Conservation (phyloP, 129 eudicot genomes). For the Oenanthe sinensis region DNA sequence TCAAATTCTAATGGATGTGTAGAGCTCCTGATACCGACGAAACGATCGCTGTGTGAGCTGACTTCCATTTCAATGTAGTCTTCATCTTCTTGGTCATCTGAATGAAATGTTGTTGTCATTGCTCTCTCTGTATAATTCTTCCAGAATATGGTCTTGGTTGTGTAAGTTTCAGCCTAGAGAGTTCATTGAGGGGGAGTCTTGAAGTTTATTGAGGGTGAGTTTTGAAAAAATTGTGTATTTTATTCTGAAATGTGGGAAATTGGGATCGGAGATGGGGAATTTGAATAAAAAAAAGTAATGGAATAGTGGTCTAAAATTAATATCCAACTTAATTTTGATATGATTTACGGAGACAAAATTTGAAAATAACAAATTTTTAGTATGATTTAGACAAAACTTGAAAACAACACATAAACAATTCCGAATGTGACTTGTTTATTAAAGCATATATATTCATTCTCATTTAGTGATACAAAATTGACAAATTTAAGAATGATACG, state of each 20-base stretch:
- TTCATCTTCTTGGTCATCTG: constrained; percentile 41
- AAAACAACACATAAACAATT: too few relatives aligned
- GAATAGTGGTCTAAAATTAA: neutral
- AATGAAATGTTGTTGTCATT: constrained; percentile 16
- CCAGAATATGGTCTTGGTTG: constrained; percentile 3
- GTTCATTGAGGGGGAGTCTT: constrained; percentile 16
- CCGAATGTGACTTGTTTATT: neutral
- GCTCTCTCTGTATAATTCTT: constrained; percentile 9
- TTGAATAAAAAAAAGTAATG: neutral
- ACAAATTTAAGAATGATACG: neutral
- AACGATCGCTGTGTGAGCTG: constrained; percentile 22
- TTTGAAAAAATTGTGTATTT: neutral
- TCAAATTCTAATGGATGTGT: constrained; percentile 53
- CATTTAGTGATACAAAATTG: neutral
- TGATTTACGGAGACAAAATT: too few relatives aligned
- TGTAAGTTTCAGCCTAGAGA: constrained; percentile 4
- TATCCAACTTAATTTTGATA: neutral
- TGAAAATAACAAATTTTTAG: too few relatives aligned
- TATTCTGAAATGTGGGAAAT: neutral
- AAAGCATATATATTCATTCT: neutral
- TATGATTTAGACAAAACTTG: too few relatives aligned
- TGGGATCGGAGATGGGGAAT: neutral
- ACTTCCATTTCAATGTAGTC: constrained; percentile 90
- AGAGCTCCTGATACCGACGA: constrained; percentile 20
- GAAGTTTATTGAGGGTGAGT: constrained; percentile 8